A percentile compares a stretch with the other conserved stretches of the same genome.
phyloP scores from a whole-genome alignment of 305 asterid species.

The Striga hermonthica region DNA sequence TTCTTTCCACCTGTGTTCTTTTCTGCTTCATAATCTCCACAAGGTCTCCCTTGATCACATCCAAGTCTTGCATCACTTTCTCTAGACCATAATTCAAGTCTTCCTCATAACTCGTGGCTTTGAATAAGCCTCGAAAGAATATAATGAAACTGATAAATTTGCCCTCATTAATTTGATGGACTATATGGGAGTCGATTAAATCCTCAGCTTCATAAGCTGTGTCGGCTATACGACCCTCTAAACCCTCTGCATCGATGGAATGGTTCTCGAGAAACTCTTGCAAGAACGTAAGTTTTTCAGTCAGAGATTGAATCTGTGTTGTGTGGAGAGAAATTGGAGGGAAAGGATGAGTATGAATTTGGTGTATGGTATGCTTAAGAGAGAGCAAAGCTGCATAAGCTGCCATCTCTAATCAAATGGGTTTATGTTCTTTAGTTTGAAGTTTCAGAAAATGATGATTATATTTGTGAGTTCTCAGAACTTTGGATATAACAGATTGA shows the following conservation, averaged over 20 bases:
- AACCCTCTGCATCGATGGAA: not conserved
- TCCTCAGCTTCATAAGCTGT: constrained; percentile 5
- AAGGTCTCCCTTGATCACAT: not conserved
- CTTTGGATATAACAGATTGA: no score
- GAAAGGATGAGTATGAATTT: not conserved
- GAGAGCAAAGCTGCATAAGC: constrained; percentile 29
- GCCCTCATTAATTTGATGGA: constrained; percentile 10
- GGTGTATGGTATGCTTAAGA: constrained; percentile 8
- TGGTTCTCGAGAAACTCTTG: not conserved
- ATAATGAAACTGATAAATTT: no score
- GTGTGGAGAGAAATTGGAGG: constrained; percentile 2
- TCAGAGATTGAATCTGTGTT: constrained; percentile 3
- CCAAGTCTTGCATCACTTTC: not conserved
- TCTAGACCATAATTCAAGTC: constrained; percentile 2
- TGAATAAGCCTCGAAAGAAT: no score
- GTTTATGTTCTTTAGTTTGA: no score
- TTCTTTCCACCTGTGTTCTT: not conserved
- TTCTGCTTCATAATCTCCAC: not conserved
- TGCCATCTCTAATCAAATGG: not conserved
- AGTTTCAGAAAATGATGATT: no score
- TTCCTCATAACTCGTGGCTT: not conserved
- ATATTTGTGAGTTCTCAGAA: no score
- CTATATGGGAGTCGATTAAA: constrained; percentile 2
- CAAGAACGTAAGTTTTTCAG: constrained; percentile 1
- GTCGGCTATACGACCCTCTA: constrained; percentile 1